Conservation (phyloP, 73 alveolate genomes). For the Tetrahymena elliotti region DNA sequence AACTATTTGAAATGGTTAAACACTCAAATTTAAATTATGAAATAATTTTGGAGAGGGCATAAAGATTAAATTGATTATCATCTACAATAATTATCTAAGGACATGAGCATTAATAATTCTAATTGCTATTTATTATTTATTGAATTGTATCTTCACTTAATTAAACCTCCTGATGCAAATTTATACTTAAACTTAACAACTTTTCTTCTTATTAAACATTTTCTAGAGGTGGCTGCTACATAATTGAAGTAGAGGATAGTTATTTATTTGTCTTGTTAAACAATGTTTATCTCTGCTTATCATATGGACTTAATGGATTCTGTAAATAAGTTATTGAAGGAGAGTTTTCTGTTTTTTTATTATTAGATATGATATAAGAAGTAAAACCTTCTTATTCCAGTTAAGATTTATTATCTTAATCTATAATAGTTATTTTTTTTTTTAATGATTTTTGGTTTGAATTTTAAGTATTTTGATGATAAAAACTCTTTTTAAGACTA, state of each 20-base stretch:
- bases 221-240: background rate
- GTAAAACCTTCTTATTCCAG: background rate
- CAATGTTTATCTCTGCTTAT: background rate
- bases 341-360: background rate
- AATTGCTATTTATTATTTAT: background rate
- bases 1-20: background rate
- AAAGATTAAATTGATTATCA: background rate
- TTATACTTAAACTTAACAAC: background rate
- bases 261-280: background rate
- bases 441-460: background rate
- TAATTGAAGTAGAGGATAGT: background rate
- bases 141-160: background rate
- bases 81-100: background rate
- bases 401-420: background rate
- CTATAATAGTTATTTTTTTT: background rate
- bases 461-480: background rate
- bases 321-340: background rate
- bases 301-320: background rate
- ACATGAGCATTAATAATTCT: background rate
- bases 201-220: background rate
- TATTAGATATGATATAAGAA: background rate
- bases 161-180: background rate
- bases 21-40: background rate
- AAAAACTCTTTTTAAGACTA: background rate
- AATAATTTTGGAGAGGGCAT: background rate